phyloP scores from a whole-genome alignment of 2,329 filamentous ascomycete genomes.

The Clonostachys solani region DNA sequence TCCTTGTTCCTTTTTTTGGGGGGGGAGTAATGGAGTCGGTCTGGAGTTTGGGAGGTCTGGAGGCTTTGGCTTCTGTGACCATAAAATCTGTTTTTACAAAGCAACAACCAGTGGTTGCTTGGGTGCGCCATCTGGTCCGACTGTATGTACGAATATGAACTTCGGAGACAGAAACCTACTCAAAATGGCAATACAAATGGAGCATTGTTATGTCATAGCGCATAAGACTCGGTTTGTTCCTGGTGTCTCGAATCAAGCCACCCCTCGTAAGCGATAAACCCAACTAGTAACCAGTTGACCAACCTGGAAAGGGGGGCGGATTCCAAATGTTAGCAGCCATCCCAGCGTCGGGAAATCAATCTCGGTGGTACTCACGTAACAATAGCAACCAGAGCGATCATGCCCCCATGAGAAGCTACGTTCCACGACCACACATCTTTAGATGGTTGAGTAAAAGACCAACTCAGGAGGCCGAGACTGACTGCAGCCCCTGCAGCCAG shows the following conservation, averaged over 20 bases:
- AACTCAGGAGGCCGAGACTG: conserved; percentile 9
- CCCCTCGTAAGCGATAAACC: conserved; percentile 1
- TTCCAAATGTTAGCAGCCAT: background rate
- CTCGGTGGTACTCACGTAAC: conserved; percentile 10
- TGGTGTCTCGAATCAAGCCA: background rate
- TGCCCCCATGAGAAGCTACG: conserved; percentile 6
- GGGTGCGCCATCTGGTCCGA: too few relatives aligned
- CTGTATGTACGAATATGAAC: background rate
- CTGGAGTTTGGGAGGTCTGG: too few relatives aligned
- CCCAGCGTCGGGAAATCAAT: background rate
- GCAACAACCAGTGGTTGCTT: too few relatives aligned
- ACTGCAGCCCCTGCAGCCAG: conserved; percentile 13
- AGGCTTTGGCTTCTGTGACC: too few relatives aligned
- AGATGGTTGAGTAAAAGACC: conserved; percentile 1
- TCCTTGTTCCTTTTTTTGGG: too few relatives aligned
- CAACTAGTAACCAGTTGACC: conserved; percentile 2
- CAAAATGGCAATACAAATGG: background rate
- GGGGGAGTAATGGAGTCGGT: too few relatives aligned
- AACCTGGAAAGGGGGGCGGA: background rate
- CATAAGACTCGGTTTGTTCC: background rate
- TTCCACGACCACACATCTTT: too few relatives aligned
- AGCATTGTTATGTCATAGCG: conserved; percentile 1
- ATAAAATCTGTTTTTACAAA: too few relatives aligned
- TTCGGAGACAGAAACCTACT: background rate
- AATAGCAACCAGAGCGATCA: conserved; percentile 13